Evolutionary conservation across 1,139 yeast species (phyloP).

Genomic region (Geotrichum carabidarum): DNA sequence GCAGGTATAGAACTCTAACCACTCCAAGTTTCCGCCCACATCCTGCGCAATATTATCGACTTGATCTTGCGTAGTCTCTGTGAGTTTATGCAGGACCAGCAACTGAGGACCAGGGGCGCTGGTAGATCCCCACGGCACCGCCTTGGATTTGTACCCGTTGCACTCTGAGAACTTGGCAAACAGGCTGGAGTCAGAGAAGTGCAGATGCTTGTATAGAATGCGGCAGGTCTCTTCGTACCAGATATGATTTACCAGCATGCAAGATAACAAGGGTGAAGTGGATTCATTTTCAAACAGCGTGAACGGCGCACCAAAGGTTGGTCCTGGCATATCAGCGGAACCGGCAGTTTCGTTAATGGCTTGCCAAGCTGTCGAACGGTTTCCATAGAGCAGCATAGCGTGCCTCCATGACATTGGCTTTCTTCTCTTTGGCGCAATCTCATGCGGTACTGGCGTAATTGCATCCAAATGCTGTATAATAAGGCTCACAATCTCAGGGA

Average conservation of each 20-base stretch:
- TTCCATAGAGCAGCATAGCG: conserved; percentile 54
- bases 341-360: conserved; percentile 43
- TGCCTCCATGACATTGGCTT: conserved; percentile 64
- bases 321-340: not conserved
- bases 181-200: conserved; percentile 48
- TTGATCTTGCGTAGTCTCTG: conserved; percentile 43
- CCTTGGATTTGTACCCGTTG: conserved; percentile 1
- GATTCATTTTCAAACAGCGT: not conserved
- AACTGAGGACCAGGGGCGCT: conserved; percentile 32
- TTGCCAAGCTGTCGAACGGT: conserved; percentile 45
- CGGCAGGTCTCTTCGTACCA: conserved; percentile 58
- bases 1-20: conserved; percentile 81
- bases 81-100: conserved; percentile 49
- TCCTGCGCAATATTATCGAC: conserved; percentile 39
- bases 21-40: conserved; percentile 49
- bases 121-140: conserved; percentile 3
- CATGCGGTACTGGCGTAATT: conserved; percentile 51
- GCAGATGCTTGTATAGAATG: conserved; percentile 51
- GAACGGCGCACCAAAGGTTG: not conserved
- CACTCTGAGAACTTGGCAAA: conserved; percentile 39
- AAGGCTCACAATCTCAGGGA: conserved; percentile 68
- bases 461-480: conserved; percentile 58
- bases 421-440: conserved; percentile 54
- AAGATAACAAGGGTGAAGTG: conserved; percentile 29
- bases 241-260: conserved; percentile 61